A percentile compares a stretch with the other conserved stretches of the same genome.
Evolutionary conservation across 768 basidiomycete genomes (phyloP).

Genomic region (Macrolepiota dolichaula): DNA sequence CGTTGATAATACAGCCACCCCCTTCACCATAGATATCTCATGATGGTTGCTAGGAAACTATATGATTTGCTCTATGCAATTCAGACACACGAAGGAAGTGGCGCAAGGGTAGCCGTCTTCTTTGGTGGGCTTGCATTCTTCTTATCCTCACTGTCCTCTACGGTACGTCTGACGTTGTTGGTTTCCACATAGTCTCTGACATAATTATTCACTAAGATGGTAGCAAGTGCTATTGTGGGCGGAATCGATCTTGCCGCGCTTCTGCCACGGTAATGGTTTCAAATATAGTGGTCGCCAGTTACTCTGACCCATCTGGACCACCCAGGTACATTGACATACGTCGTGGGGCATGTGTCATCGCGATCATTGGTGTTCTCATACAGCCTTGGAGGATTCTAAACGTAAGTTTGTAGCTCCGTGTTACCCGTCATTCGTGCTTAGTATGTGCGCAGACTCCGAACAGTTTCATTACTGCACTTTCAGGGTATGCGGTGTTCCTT

Average conservation of each 20-base stretch:
- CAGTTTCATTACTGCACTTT: constrained; percentile 28
- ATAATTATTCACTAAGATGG: constrained; percentile 11
- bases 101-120: constrained; percentile 28
- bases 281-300: neutral
- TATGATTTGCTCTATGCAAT: constrained; percentile 28
- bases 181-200: neutral
- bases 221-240: constrained; percentile 29
- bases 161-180: constrained; percentile 15
- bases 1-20: neutral
- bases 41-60: constrained; percentile 20
- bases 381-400: constrained; percentile 30
- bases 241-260: constrained; percentile 30
- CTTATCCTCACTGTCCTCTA: constrained; percentile 26
- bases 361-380: constrained; percentile 24
- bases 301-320: neutral
- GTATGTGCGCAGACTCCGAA: constrained; percentile 14
- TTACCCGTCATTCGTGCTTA: neutral
- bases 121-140: constrained; percentile 29
- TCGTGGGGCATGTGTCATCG: constrained; percentile 27
- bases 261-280: constrained; percentile 16
- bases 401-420: constrained; percentile 11
- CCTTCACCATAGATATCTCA: neutral
- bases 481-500: constrained; percentile 27
- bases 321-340: constrained; percentile 24
- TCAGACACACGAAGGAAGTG: constrained; percentile 23